A percentile compares a stretch with the other conserved stretches of the same genome.
These are phyloP conservation scores for Phoma sp. DNA, from an alignment of 2,329 filamentous ascomycete genomes.

Conservation along the genomic window DNA sequence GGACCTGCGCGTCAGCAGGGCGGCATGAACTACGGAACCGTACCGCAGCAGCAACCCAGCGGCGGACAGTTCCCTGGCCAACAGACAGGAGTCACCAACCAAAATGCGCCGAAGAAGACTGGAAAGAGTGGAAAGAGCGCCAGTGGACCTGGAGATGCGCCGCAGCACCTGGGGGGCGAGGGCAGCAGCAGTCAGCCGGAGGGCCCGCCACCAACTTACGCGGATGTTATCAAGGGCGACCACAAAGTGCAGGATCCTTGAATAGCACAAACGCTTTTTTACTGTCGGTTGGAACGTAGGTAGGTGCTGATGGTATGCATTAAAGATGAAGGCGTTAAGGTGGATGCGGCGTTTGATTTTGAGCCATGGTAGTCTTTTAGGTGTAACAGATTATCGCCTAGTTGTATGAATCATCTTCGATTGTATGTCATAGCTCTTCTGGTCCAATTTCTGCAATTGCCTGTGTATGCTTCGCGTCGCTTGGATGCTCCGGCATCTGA, in stretches of 20 bases:
- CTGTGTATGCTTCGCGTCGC: too few relatives aligned
- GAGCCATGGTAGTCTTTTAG: too few relatives aligned
- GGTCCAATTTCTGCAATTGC: too few relatives aligned
- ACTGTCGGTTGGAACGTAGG: too few relatives aligned
- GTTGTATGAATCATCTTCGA: too few relatives aligned
- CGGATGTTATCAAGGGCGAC: conserved; percentile 87
- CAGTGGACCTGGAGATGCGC: conserved; percentile 11
- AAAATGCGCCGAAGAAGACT: conserved; percentile 26
- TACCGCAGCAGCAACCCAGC: conserved; percentile 42
- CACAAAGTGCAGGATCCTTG: conserved; percentile 76
- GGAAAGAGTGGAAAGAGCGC: conserved; percentile 18
- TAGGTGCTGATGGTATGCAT: background rate
- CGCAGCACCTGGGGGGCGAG: conserved; percentile 27
- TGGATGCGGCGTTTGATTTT: too few relatives aligned
- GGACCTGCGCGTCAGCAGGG: conserved; percentile 48
- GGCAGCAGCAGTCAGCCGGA: conserved; percentile 41
- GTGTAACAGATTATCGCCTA: too few relatives aligned
- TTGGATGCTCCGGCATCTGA: too few relatives aligned
- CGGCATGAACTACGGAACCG: conserved; percentile 49
- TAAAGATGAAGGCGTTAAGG: background rate
- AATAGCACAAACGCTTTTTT: background rate
- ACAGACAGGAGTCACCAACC: conserved; percentile 44
- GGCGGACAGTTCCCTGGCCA: conserved; percentile 52
- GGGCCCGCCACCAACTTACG: conserved; percentile 79
- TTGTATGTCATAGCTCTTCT: too few relatives aligned